Evolutionary conservation across 1,284 basidiomycete species (phyloP), one percentile per base, ranked within the genome.

Genomic region (Leccinum cinnamomeum): DNA sequence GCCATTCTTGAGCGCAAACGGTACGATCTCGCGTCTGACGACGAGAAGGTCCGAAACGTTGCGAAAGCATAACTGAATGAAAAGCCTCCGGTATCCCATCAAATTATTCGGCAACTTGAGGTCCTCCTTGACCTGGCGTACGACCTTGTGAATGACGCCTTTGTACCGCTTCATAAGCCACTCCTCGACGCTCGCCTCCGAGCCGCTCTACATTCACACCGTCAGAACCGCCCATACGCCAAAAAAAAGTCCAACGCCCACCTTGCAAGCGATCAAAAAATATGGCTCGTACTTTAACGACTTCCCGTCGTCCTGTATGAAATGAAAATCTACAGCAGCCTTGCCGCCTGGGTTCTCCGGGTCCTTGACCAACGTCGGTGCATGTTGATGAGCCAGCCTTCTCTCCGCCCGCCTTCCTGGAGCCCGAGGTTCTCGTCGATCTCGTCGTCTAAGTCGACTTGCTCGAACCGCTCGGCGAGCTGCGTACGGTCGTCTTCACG

Each of bases 271-370:
- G 65, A 99, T 90, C 67, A 86, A 86, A 71, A 99, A 98, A 77
- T 99, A 99, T 0, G 97, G 97, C 74, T 98, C 94, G 71, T 97
- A 90, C 76, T 99, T 99, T 84, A 99, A 99, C 88, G 94, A 94
- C 37, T 85, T 87, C 4, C 97, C 97, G 66, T 98, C 95, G 71
- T 99, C 96, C 78, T 98, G 89, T 68, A 99, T 95, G 71, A 99
- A 99, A 77, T 98, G 98, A 70, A 90, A 98, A 72, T 99, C 97
- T 10, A 99, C 96, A 10, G 91, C 95, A 5, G 94, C 91, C 67
- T 88, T 89, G 16, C 95, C 95, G 12, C 84, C 84, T 7, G 91
- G 83, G 79, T 88, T 89, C 53, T 91, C 88, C 3, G 92, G 79
- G 70, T 96, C 94, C 75, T 93, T 91, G 18, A 97, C 75, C 5